Conservation (phyloP, 495 filamentous ascomycete genomes). For the Coniosporium apollinis region DNA sequence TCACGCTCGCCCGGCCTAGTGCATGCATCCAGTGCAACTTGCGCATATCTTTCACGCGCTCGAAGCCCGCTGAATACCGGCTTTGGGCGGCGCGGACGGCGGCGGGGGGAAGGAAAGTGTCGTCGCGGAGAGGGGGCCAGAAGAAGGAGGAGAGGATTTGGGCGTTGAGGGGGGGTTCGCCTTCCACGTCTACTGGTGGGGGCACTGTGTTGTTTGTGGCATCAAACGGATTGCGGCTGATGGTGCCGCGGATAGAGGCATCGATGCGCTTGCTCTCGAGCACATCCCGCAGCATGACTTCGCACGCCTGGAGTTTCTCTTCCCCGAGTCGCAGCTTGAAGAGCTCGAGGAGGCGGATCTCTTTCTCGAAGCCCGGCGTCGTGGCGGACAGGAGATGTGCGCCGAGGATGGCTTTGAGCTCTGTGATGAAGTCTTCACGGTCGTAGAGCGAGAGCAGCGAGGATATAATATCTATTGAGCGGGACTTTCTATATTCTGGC, state of each 20-base stretch:
- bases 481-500: conserved; percentile 77
- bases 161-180: conserved; percentile 27
- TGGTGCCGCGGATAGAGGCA: conserved; percentile 29
- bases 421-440: conserved; percentile 81
- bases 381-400: conserved; percentile 56
- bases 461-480: conserved; percentile 79
- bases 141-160: conserved; percentile 86
- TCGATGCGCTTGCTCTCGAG: conserved; percentile 66
- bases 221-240: conserved; percentile 10
- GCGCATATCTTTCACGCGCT: conserved; percentile 57
- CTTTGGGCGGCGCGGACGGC: conserved; percentile 45
- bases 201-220: no score
- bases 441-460: conserved; percentile 78
- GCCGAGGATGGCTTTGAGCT: conserved; percentile 71
- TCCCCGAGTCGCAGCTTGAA: conserved; percentile 84
- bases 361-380: conserved; percentile 55
- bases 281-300: conserved; percentile 96
- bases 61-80: conserved; percentile 61
- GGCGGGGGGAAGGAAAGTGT: conserved; percentile 54
- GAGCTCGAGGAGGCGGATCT: conserved; percentile 65
- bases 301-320: conserved; percentile 66
- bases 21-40: conserved; percentile 80
- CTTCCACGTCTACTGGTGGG: no score
- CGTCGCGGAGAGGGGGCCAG: conserved; percentile 74
- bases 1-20: conserved; percentile 62